Base-by-base conservation (phyloP, 331 rosid species). In the Phaseolus coccineus region DNA sequence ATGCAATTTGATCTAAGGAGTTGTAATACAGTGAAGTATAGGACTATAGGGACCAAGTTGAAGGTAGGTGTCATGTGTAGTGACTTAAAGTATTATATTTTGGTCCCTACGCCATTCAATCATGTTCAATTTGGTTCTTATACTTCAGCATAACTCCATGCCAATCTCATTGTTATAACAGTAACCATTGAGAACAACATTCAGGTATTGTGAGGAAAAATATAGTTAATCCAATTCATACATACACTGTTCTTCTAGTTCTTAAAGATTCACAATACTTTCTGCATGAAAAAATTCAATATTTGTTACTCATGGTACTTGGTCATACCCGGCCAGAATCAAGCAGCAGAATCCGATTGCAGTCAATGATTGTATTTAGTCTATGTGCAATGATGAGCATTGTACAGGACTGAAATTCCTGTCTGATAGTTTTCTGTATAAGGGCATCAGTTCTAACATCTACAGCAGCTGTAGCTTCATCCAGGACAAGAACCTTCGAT, bases 381-480 rank as follows among this genome's bases (percentile, higher is more conserved):
- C 98, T 87, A 59, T 94, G 98, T 63, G 97, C 98, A 86, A 94
- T 94, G 53, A 87, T 86, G 72, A 94, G 84, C 98, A 94, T 94
- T 6, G 97, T 89, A 88, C 96, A 90, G 22, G 93, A 88, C 52
- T 87, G 88, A 67, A 94, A 94, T 79, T 92, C 97, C 74, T 89
- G 94, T 44, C 98, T 83, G 71, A 94, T 89, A 27, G 97, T 92
- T 84, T 92, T 88, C 87, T 92, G 97, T 57, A 94, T 92, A 77
- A 92, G 92, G 16, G 96, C 89, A 67, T 94, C 98, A 0, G 98
- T 94, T 73, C 88, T 83, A 71, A 94, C 98, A 82, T 94, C 98
- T 5, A 94, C 98, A 53, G 97, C 90, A 58, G 98, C 97, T 4
- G 98, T 94, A 30, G 98, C 97, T 84, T 94, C 98, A 76, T 94